phyloP scores from a whole-genome alignment of 495 filamentous ascomycete genomes.

The Tuber aestivum region DNA sequence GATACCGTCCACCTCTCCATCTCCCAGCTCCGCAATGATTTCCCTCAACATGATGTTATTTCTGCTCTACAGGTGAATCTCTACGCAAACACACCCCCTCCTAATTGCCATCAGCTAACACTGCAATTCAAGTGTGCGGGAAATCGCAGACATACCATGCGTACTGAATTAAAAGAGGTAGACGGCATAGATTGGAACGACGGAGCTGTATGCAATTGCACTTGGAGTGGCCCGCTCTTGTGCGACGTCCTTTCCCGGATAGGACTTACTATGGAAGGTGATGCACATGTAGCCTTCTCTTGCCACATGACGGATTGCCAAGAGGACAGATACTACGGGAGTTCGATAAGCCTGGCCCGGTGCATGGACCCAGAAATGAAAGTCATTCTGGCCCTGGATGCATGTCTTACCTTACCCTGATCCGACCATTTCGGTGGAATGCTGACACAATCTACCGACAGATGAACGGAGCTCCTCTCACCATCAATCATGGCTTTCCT shows the following conservation, averaged over 20 bases:
- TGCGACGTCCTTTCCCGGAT: conserved; percentile 51
- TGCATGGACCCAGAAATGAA: conserved; percentile 49
- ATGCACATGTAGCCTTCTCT: conserved; percentile 52
- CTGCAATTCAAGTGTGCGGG: conserved; percentile 54
- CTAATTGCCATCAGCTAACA: conserved; percentile 5
- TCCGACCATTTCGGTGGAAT: neutral
- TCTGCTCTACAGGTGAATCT: conserved; percentile 48
- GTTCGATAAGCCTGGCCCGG: conserved; percentile 49
- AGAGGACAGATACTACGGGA: conserved; percentile 55
- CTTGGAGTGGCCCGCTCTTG: conserved; percentile 54
- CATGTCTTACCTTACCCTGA: conserved; percentile 26
- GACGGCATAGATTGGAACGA: conserved; percentile 60
- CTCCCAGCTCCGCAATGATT: conserved; percentile 46
- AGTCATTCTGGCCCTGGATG: conserved; percentile 54
- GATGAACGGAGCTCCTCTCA: conserved; percentile 48
- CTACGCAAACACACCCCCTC: neutral
- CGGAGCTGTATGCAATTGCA: conserved; percentile 59
- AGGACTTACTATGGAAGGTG: conserved; percentile 37
- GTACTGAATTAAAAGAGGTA: conserved; percentile 56
- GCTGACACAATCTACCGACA: conserved; percentile 16
- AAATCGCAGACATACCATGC: conserved; percentile 61
- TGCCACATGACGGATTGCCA: conserved; percentile 51
- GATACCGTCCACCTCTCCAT: conserved; percentile 32
- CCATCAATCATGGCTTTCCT: conserved; percentile 50
- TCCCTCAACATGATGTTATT: conserved; percentile 52